A percentile compares a stretch with the other conserved stretches of the same genome.
Evolutionary conservation across 176 grass and related monocot genomes (phyloP).

Genomic region (Areca catechu): DNA sequence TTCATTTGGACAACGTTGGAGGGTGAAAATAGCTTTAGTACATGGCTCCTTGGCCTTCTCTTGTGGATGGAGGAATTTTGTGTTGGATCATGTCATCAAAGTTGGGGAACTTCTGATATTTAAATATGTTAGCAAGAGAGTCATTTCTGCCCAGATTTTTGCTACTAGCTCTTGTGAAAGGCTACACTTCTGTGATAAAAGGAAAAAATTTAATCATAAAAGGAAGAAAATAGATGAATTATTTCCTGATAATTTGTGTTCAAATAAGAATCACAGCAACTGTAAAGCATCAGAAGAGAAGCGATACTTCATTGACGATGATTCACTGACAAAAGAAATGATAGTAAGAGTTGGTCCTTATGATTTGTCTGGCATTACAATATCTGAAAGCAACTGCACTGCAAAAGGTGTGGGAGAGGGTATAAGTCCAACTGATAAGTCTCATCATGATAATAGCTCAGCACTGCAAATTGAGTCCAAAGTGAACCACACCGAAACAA

Average conservation of each 20-base stretch:
- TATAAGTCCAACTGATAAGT: neutral
- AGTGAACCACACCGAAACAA: no score
- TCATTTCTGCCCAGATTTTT: slow-evolving; percentile 57
- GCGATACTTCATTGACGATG: neutral
- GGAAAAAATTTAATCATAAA: slow-evolving; percentile 34
- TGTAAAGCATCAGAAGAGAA: slow-evolving; percentile 12
- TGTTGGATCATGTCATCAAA: slow-evolving; percentile 41
- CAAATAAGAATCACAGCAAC: slow-evolving; percentile 1
- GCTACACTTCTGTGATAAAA: slow-evolving; percentile 34
- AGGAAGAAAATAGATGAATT: slow-evolving; percentile 19
- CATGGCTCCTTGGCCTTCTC: slow-evolving; percentile 29
- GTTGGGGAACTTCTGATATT: slow-evolving; percentile 56
- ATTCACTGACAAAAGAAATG: neutral
- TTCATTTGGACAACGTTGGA: slow-evolving; percentile 37
- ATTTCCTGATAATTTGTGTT: neutral
- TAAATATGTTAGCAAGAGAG: slow-evolving; percentile 34
- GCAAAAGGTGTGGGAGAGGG: neutral
- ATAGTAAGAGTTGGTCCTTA: neutral
- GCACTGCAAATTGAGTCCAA: no score
- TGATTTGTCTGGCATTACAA: neutral
- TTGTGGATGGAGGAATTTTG: slow-evolving; percentile 52
- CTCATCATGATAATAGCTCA: no score
- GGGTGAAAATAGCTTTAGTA: slow-evolving; percentile 19
- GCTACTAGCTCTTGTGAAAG: slow-evolving; percentile 37
- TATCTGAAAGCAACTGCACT: neutral